These are phyloP conservation scores for Samsoniella hepiali DNA, from an alignment of 2,329 filamentous ascomycete genomes.

Conservation along the genomic window DNA sequence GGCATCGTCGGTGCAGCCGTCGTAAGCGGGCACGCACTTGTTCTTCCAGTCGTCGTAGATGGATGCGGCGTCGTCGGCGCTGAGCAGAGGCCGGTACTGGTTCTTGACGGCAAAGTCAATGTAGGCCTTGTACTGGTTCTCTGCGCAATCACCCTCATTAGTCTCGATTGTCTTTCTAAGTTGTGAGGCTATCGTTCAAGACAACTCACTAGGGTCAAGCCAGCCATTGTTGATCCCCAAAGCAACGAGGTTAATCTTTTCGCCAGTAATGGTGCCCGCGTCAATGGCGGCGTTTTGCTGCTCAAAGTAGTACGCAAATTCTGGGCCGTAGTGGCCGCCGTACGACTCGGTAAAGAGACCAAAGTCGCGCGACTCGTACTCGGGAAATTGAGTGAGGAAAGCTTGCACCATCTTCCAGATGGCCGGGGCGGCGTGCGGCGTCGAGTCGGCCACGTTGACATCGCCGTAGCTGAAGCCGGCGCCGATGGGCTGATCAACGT, in stretches of 20 bases:
- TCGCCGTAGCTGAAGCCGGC: conserved; percentile 31
- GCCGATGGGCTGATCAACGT: conserved; percentile 25
- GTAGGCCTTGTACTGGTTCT: conserved; percentile 36
- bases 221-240: conserved; percentile 57
- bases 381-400: conserved; percentile 62
- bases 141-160: background rate
- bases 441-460: conserved; percentile 3
- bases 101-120: conserved; percentile 46
- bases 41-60: conserved; percentile 22
- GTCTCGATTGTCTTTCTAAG: too few relatives aligned
- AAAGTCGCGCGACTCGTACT: conserved; percentile 57
- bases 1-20: conserved; percentile 27
- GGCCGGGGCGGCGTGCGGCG: conserved; percentile 34
- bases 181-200: too few relatives aligned
- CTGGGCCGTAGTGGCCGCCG: conserved; percentile 57
- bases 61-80: conserved; percentile 16
- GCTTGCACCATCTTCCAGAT: conserved; percentile 57
- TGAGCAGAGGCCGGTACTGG: conserved; percentile 31
- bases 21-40: conserved; percentile 25
- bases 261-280: conserved; percentile 37
- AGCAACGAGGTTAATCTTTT: conserved; percentile 48
- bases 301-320: conserved; percentile 53
- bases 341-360: conserved; percentile 54
- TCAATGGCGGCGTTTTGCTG: conserved; percentile 53
- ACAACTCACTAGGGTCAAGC: conserved; percentile 38